Evolutionary conservation across 2,329 filamentous ascomycete genomes (phyloP).

Genomic region (Huntiella decipiens): DNA sequence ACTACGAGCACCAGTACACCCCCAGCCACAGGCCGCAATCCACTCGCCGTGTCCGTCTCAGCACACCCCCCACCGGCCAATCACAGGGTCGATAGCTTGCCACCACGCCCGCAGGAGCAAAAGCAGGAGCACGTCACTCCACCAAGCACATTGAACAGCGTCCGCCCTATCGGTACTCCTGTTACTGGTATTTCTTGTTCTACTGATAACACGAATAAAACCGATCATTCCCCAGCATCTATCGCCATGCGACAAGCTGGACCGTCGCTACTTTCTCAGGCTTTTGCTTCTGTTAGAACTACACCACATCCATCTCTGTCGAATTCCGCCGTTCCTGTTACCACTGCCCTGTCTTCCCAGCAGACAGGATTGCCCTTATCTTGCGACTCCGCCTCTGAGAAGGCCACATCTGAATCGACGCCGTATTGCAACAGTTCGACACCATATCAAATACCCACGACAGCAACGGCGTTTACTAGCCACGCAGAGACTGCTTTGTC

Average conservation of each 20-base stretch:
- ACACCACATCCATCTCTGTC: conserved; percentile 19
- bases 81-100: neutral
- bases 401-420: too few species aligned
- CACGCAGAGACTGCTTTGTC: neutral
- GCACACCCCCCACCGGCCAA: too few species aligned
- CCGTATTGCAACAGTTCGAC: neutral
- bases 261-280: conserved; percentile 37
- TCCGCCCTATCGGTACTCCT: neutral
- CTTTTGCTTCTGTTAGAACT: conserved; percentile 38
- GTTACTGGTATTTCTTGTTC: neutral
- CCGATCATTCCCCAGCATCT: conserved; percentile 22
- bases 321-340: neutral
- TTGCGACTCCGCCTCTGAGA: neutral
- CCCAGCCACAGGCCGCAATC: neutral
- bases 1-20: neutral
- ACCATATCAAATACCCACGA: neutral
- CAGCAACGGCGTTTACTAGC: neutral
- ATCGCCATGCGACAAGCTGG: conserved; percentile 25
- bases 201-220: conserved; percentile 19
- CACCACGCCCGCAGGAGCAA: conserved; percentile 1
- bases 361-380: neutral
- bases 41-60: neutral
- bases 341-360: conserved; percentile 6
- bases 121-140: neutral
- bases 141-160: neutral